Evolutionary conservation across 1,284 basidiomycete species (phyloP).

Genomic region (Cryptococcus maquisensis): DNA sequence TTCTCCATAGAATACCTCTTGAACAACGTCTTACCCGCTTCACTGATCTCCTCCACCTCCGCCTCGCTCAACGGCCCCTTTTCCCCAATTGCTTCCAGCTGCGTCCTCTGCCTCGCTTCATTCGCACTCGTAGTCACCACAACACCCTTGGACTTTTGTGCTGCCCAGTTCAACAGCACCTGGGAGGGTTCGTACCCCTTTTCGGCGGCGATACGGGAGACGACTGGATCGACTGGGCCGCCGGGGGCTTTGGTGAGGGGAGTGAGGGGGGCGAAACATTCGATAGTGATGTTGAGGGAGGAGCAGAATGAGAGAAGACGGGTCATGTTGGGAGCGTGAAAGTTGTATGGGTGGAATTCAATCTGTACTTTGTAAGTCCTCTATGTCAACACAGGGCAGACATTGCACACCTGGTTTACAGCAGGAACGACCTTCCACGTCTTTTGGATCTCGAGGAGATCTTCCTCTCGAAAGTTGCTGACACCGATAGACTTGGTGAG

Average conservation of each 20-base stretch:
- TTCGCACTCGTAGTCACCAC: constrained; percentile 71
- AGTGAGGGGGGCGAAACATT: constrained; percentile 59
- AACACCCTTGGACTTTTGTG: constrained; percentile 35
- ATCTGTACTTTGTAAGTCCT: constrained; percentile 52
- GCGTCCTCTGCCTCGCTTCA: constrained; percentile 62
- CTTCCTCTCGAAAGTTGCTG: constrained; percentile 68
- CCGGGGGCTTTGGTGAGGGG: constrained; percentile 52
- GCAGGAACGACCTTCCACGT: constrained; percentile 59
- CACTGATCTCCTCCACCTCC: constrained; percentile 50
- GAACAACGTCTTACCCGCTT: constrained; percentile 35
- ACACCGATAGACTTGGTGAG: constrained; percentile 75
- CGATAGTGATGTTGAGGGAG: constrained; percentile 62
- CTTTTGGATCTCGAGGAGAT: constrained; percentile 62
- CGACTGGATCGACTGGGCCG: constrained; percentile 56
- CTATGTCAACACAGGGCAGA: not conserved
- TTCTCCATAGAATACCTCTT: constrained; percentile 27
- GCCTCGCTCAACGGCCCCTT: constrained; percentile 59
- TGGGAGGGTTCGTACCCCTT: constrained; percentile 33
- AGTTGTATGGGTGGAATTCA: constrained; percentile 75
- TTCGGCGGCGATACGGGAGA: constrained; percentile 54
- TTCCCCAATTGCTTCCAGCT: constrained; percentile 55
- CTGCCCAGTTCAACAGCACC: constrained; percentile 44
- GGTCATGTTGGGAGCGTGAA: constrained; percentile 55
- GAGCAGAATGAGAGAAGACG: constrained; percentile 56
- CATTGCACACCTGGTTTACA: constrained; percentile 64